Conservation (phyloP, 2,329 filamentous ascomycete genomes). For the Beauveria australis region DNA sequence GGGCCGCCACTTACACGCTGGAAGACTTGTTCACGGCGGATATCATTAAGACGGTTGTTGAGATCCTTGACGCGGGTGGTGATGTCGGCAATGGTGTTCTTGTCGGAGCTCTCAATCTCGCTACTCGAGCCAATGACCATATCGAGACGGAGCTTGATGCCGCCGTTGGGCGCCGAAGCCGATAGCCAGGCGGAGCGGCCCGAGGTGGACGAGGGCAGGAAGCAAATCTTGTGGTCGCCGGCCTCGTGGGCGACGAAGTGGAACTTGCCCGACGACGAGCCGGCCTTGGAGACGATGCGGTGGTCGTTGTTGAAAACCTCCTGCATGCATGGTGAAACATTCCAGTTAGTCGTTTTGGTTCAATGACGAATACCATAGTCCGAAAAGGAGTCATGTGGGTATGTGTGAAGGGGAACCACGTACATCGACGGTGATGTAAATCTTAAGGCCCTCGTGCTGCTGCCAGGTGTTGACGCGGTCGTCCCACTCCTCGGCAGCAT, state of each 20-base stretch:
- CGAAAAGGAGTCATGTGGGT: not conserved
- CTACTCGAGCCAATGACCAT: slow-evolving; percentile 91
- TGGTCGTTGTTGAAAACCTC: slow-evolving; percentile 98
- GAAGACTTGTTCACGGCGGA: slow-evolving; percentile 91
- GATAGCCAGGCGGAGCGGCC: slow-evolving; percentile 65
- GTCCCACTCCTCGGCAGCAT: slow-evolving; percentile 78
- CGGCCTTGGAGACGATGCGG: slow-evolving; percentile 84
- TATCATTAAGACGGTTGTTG: slow-evolving; percentile 78
- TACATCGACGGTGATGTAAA: slow-evolving; percentile 87
- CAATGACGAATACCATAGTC: not conserved
- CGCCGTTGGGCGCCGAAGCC: slow-evolving; percentile 56
- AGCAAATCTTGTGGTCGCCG: slow-evolving; percentile 95
- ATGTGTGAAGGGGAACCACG: slow-evolving; percentile 18
- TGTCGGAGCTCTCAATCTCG: slow-evolving; percentile 88
- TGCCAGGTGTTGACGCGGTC: slow-evolving; percentile 59
- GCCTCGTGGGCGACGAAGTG: slow-evolving; percentile 91
- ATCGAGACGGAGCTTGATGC: slow-evolving; percentile 78
- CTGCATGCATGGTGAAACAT: slow-evolving; percentile 27
- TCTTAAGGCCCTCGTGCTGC: slow-evolving; percentile 65
- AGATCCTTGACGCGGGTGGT: slow-evolving; percentile 82
- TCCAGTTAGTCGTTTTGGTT: slow-evolving; percentile 7
- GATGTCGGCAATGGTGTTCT: slow-evolving; percentile 85
- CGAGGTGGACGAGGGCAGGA: slow-evolving; percentile 71
- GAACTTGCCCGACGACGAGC: slow-evolving; percentile 69
- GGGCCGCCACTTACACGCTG: slow-evolving; percentile 58